Percentiles rank a stretch among this genome's conserved stretches.
Conservation (phyloP, 768 basidiomycete species). For the Steccherinum ochraceum region DNA sequence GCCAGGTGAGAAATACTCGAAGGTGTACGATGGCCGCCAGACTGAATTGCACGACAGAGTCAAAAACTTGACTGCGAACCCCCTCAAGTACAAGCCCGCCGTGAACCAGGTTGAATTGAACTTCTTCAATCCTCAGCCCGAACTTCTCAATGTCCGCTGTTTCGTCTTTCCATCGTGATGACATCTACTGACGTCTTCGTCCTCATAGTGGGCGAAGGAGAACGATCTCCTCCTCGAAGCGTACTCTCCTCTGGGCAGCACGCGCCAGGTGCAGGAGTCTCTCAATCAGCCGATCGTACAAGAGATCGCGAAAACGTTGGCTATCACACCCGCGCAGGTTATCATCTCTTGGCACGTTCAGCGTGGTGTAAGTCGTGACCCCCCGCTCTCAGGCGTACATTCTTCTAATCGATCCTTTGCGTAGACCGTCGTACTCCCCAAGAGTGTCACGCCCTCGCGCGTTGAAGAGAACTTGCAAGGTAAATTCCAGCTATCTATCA, state of each 20-base stretch:
- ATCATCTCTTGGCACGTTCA: constrained; percentile 74
- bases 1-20: constrained; percentile 26
- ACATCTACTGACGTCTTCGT: not conserved
- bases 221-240: constrained; percentile 63
- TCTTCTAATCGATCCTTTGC: not conserved
- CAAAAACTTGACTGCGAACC: constrained; percentile 56
- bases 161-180: not conserved
- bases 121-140: constrained; percentile 73
- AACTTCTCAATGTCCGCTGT: constrained; percentile 53
- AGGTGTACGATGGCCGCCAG: not conserved
- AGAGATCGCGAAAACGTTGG: constrained; percentile 52
- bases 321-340: constrained; percentile 70
- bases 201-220: constrained; percentile 58
- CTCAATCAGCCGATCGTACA: constrained; percentile 57
- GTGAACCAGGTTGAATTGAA: constrained; percentile 78
- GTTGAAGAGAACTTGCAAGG: constrained; percentile 67
- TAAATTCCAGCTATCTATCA: constrained; percentile 17
- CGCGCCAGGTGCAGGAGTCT: constrained; percentile 47
- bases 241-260: constrained; percentile 71
- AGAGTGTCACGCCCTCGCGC: constrained; percentile 66
- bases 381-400: not conserved
- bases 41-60: constrained; percentile 27
- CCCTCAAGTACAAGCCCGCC: constrained; percentile 54
- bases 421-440: constrained; percentile 68
- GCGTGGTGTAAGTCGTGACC: constrained; percentile 49